A percentile compares a stretch with the other conserved stretches of the same genome.
Evolutionary conservation across 768 basidiomycete genomes (phyloP).

Genomic region (Panus rudis): DNA sequence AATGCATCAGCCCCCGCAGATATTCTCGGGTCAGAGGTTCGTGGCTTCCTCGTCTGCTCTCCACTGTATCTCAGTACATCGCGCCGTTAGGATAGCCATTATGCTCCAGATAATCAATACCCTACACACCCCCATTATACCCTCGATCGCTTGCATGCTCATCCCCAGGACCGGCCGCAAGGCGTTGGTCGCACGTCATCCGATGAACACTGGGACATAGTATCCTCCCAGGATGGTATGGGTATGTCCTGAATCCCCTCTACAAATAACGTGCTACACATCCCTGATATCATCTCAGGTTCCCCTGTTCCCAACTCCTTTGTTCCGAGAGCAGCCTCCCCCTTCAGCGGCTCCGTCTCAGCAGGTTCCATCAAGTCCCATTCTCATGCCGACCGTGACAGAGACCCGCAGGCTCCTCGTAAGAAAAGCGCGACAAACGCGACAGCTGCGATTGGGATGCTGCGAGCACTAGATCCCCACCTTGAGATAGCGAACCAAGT

Average conservation of each 20-base stretch:
- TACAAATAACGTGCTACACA: no score
- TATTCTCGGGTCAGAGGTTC: constrained; percentile 25
- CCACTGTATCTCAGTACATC: constrained; percentile 2
- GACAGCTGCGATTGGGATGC: constrained; percentile 43
- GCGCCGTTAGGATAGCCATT: constrained; percentile 11
- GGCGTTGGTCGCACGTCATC: constrained; percentile 8
- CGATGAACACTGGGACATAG: constrained; percentile 22
- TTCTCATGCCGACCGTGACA: constrained; percentile 11
- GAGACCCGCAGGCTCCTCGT: constrained; percentile 15
- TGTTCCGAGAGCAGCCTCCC: constrained; percentile 7
- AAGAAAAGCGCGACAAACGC: constrained; percentile 22
- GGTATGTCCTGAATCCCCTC: constrained; percentile 8
- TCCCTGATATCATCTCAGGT: constrained; percentile 7
- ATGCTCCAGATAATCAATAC: constrained; percentile 6
- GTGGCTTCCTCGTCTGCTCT: constrained; percentile 8
- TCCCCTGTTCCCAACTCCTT: constrained; percentile 10
- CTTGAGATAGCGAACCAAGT: constrained; percentile 20
- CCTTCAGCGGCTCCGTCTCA: constrained; percentile 2
- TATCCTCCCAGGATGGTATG: constrained; percentile 13
- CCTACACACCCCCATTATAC: constrained; percentile 5
- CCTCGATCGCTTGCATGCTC: neutral
- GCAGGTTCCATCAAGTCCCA: constrained; percentile 7
- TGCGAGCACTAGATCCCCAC: constrained; percentile 57
- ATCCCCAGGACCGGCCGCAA: constrained; percentile 12
- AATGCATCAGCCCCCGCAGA: constrained; percentile 21